Base-by-base conservation (phyloP, 2,329 filamentous ascomycete species). In the Zymoseptoria crescenta region DNA sequence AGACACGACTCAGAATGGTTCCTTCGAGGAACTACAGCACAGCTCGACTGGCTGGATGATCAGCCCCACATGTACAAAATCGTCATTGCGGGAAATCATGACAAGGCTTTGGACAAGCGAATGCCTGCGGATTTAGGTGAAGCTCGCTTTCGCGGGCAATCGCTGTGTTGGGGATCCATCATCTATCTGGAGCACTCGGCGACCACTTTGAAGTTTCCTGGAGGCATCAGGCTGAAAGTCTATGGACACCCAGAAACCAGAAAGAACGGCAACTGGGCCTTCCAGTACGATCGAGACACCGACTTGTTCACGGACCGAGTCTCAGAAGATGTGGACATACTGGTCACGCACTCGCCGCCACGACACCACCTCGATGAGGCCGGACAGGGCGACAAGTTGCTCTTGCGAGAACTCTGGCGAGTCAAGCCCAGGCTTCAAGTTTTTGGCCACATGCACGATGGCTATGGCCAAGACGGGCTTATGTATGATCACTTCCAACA, bases 231-330 rank as follows among this genome's bases (percentile, higher is more conserved):
- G 20, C 74, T 93, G 58, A 85, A 80, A 54, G 77, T 96, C 60
- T 95, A 89, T 74, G 91, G 92, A 7, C 86, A 86, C 0, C 88
- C 89, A 1, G 69, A 87, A 88, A 28, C 83, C 83, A 56, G 74
- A 76, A 24, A 81, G 85, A 45, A 86, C 87, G 76, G 89, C 80
- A 55, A 59, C 28, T 77, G 73, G 72, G 73, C 75, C 0, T 80
- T 79, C 56, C 76, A 79, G 62, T 77, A 79, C 59, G 63, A 68
- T 1, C 59, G 55, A 2, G 48, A 61, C 13, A 50, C 60, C 5
- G 65, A 77, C 51, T 72, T 55, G 5, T 67, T 61, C 57, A 57
- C 58, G n/a, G 13, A 58, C 8, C 51, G 62, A 10, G 54, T 57
- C 4, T 54, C 72, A 0, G 52, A 65, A 1, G 59, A 68, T 1